A percentile compares a stretch with the other conserved stretches of the same genome.
Evolutionary conservation across 108 stramenopile genomes (phyloP).

Genomic region (Skeletonema menzelii): DNA sequence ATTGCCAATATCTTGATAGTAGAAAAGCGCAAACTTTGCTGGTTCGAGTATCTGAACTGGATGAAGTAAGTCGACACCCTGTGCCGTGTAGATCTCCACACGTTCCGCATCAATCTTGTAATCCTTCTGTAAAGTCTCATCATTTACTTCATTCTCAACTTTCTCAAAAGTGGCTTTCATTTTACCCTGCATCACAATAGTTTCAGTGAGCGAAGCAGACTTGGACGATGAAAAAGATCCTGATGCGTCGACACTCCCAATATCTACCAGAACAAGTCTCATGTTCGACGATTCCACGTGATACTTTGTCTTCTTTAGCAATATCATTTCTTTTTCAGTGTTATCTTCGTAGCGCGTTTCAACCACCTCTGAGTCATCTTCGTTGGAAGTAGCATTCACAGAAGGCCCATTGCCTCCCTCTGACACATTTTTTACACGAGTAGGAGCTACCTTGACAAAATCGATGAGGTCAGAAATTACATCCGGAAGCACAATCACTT

Average conservation of each 20-base stretch:
- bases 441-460: slow-evolving; percentile 49
- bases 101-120: slow-evolving; percentile 58
- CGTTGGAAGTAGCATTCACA: slow-evolving; percentile 15
- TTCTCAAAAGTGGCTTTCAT: slow-evolving; percentile 54
- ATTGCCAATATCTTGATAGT: slow-evolving; percentile 31
- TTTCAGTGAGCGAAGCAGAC: slow-evolving; percentile 52
- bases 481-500: slow-evolving; percentile 78
- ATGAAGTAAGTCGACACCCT: slow-evolving; percentile 60
- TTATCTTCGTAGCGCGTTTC: slow-evolving; percentile 28
- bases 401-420: slow-evolving; percentile 1
- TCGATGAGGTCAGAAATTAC: slow-evolving; percentile 63
- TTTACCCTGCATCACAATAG: slow-evolving; percentile 68
- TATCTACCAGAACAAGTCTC: slow-evolving; percentile 40
- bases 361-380: slow-evolving; percentile 31
- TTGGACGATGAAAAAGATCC: slow-evolving; percentile 21
- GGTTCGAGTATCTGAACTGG: slow-evolving; percentile 87
- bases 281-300: slow-evolving; percentile 41
- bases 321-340: neutral
- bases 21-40: slow-evolving; percentile 59
- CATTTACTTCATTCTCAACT: slow-evolving; percentile 25
- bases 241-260: slow-evolving; percentile 40
- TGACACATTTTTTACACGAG: neutral
- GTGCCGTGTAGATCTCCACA: slow-evolving; percentile 81
- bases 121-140: slow-evolving; percentile 42
- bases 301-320: slow-evolving; percentile 36